phyloP scores from a whole-genome alignment of 1,284 basidiomycete species.

The Puccinia coronata region DNA sequence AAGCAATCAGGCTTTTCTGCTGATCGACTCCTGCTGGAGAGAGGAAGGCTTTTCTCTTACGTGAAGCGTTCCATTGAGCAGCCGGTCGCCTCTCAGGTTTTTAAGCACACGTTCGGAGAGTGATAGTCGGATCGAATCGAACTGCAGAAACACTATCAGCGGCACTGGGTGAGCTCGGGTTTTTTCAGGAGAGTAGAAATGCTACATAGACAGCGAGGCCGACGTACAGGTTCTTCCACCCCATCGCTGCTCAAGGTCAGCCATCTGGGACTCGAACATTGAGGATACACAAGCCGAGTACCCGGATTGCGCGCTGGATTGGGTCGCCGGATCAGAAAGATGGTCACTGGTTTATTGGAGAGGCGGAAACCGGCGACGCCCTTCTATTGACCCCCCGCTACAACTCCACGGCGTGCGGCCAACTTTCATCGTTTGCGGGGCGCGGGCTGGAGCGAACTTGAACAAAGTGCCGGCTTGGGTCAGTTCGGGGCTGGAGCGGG shows the following conservation, averaged over 20 bases:
- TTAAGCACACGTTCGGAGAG: slow-evolving; percentile 94
- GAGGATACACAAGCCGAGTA: neutral
- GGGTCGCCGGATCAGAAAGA: neutral
- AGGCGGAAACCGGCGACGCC: no score
- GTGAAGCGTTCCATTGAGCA: slow-evolving; percentile 88
- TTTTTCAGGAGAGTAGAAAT: no score
- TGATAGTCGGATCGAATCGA: slow-evolving; percentile 93
- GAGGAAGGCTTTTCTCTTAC: slow-evolving; percentile 67
- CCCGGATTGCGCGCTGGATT: neutral
- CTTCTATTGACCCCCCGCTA: no score
- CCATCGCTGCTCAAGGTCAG: slow-evolving; percentile 44
- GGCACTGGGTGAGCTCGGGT: neutral
- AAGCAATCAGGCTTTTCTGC: neutral
- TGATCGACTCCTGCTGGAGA: neutral
- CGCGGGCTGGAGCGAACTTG: no score
- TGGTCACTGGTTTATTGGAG: no score
- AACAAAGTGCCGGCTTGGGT: no score
- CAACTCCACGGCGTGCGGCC: no score
- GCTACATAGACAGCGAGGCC: neutral
- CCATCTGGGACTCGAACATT: slow-evolving; percentile 4
- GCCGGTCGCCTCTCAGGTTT: slow-evolving; percentile 92
- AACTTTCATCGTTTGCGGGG: no score
- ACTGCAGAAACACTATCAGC: slow-evolving; percentile 64
- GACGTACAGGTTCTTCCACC: slow-evolving; percentile 47
- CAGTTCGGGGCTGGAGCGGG: no score